Evolutionary conservation across 2,329 filamentous ascomycete genomes (phyloP).

Genomic region (Epichloe baconii): DNA sequence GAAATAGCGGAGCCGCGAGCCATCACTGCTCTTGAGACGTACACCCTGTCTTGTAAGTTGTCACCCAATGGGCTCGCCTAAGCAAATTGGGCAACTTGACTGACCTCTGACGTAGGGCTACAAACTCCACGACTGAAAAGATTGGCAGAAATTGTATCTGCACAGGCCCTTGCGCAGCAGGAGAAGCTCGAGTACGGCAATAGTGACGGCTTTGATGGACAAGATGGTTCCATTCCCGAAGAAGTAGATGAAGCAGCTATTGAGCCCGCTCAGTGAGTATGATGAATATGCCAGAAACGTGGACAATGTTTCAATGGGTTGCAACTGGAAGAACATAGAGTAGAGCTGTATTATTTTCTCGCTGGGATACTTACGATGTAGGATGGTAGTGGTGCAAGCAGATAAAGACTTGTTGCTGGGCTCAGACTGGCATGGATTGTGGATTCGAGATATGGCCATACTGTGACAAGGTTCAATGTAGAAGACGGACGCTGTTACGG

Average conservation of each 20-base stretch:
- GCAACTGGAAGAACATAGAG: slow-evolving; percentile 2
- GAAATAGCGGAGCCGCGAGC: slow-evolving; percentile 94
- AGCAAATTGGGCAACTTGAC: slow-evolving; percentile 6
- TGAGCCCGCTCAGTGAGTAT: slow-evolving; percentile 4
- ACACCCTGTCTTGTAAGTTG: slow-evolving; percentile 83
- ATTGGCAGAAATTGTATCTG: slow-evolving; percentile 93
- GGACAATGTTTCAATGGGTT: slow-evolving; percentile 1
- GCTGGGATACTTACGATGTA: background rate
- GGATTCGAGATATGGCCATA: background rate
- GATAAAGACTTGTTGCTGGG: background rate
- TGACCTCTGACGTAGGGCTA: slow-evolving; percentile 50
- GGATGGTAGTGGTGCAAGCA: background rate
- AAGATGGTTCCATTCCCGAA: slow-evolving; percentile 33
- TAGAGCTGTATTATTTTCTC: slow-evolving; percentile 3
- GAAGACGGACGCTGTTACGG: background rate
- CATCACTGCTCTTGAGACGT: slow-evolving; percentile 93
- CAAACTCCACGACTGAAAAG: slow-evolving; percentile 93
- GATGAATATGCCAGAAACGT: slow-evolving; percentile 1
- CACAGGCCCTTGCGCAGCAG: slow-evolving; percentile 90
- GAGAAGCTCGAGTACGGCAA: slow-evolving; percentile 58
- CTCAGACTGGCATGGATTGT: background rate
- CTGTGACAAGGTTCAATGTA: background rate
- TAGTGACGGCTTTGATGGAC: slow-evolving; percentile 32
- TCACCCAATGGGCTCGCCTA: background rate
- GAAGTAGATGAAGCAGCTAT: slow-evolving; percentile 36